These are phyloP conservation scores for Botryosphaeria agaves DNA, from an alignment of 2,329 filamentous ascomycete species.

Conservation along the genomic window DNA sequence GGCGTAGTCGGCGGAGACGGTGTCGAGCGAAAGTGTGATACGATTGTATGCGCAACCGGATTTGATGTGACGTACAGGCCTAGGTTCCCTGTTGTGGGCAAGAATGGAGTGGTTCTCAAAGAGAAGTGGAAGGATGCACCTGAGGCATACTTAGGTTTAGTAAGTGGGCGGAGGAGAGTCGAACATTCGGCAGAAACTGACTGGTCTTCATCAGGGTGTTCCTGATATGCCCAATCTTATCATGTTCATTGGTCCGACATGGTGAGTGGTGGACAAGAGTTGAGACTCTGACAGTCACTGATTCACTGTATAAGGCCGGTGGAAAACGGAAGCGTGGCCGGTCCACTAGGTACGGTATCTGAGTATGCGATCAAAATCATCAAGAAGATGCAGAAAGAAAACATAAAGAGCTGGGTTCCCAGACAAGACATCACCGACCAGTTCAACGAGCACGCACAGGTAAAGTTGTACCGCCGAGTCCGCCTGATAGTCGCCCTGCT, in stretches of 20 bases:
- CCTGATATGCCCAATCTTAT: conserved; percentile 26
- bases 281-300: too few species aligned
- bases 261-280: too few species aligned
- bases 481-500: neutral
- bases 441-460: conserved; percentile 24
- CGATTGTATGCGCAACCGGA: conserved; percentile 27
- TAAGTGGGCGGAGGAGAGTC: too few species aligned
- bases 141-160: conserved; percentile 23
- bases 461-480: conserved; percentile 1
- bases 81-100: conserved; percentile 25
- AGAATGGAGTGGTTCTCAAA: conserved; percentile 19
- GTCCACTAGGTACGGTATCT: conserved; percentile 19
- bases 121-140: conserved; percentile 22
- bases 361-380: conserved; percentile 24
- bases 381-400: conserved; percentile 28
- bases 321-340: conserved; percentile 28
- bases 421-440: conserved; percentile 21
- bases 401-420: conserved; percentile 23
- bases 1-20: conserved; percentile 27
- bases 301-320: conserved; percentile 25
- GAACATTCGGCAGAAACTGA: too few species aligned
- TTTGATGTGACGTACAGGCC: conserved; percentile 27
- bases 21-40: conserved; percentile 21
- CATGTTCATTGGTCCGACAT: conserved; percentile 22
- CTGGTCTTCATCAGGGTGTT: too few species aligned